Evolutionary conservation across 139 green algal species (phyloP).

Genomic region (Chlorella ohadii): DNA sequence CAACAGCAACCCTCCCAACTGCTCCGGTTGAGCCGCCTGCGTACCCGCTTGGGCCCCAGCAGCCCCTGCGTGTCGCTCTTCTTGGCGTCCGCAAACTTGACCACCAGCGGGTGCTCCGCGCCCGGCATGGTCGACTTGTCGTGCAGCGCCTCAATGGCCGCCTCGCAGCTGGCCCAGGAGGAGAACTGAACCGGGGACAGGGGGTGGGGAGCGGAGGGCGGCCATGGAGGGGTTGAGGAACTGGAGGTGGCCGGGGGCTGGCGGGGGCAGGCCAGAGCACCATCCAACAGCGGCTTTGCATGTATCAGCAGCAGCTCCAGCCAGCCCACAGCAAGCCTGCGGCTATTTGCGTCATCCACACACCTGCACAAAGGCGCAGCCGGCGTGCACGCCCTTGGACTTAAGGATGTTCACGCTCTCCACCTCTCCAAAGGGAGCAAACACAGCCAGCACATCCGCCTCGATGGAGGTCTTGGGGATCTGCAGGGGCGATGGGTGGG

Average conservation of each 20-base stretch:
- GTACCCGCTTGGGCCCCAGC: slow-evolving; percentile 16
- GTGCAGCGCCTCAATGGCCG: slow-evolving; percentile 78
- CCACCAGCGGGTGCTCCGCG: slow-evolving; percentile 77
- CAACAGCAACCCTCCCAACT: neutral
- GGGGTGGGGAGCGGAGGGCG: too few species aligned
- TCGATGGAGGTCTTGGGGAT: slow-evolving; percentile 70
- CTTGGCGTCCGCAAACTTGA: slow-evolving; percentile 89
- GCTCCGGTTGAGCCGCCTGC: neutral
- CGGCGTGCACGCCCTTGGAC: slow-evolving; percentile 45
- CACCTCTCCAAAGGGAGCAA: slow-evolving; percentile 81
- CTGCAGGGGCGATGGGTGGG: slow-evolving; percentile 44
- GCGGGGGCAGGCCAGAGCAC: too few species aligned
- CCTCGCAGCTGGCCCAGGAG: slow-evolving; percentile 78
- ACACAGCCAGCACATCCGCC: slow-evolving; percentile 70
- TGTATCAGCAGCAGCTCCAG: too few species aligned
- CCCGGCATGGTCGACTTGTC: slow-evolving; percentile 70
- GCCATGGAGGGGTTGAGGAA: too few species aligned
- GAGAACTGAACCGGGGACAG: slow-evolving; percentile 48
- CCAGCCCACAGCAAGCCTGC: too few species aligned
- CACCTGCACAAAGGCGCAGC: slow-evolving; percentile 82
- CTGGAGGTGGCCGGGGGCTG: too few species aligned
- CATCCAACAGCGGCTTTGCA: too few species aligned
- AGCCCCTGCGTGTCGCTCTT: slow-evolving; percentile 23
- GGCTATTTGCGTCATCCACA: too few species aligned
- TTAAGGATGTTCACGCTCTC: slow-evolving; percentile 73